A percentile compares a stretch with the other conserved stretches of the same genome.
phyloP scores from a whole-genome alignment of 768 basidiomycete species.

The Agrocybe chaxingu region DNA sequence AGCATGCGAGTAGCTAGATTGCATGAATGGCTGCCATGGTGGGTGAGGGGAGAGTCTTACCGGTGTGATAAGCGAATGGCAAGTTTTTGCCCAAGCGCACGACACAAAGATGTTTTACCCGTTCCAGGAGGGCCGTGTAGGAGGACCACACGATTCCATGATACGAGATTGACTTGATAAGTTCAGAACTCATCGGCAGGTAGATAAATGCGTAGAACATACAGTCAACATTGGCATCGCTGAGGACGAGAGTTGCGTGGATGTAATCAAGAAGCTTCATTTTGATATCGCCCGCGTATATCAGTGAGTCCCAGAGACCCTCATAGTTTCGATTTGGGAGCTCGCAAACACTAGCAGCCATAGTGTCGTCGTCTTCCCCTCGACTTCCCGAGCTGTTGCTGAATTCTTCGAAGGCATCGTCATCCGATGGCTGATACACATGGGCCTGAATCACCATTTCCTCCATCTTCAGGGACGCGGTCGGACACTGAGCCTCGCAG shows the following conservation, averaged over 20 bases:
- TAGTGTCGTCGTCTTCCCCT: slow-evolving; percentile 71
- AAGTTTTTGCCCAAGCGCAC: slow-evolving; percentile 93
- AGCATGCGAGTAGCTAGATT: slow-evolving; percentile 72
- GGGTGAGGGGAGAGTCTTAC: slow-evolving; percentile 33
- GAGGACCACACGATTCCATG: slow-evolving; percentile 94
- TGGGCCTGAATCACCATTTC: slow-evolving; percentile 75
- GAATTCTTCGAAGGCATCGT: slow-evolving; percentile 72
- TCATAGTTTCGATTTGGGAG: slow-evolving; percentile 83
- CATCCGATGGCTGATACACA: slow-evolving; percentile 78
- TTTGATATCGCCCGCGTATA: slow-evolving; percentile 85
- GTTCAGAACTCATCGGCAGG: slow-evolving; percentile 2
- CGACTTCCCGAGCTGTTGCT: slow-evolving; percentile 48
- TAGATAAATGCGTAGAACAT: slow-evolving; percentile 24
- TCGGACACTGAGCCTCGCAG: slow-evolving; percentile 67
- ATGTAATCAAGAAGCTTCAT: slow-evolving; percentile 89
- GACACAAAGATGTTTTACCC: slow-evolving; percentile 93
- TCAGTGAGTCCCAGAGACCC: slow-evolving; percentile 89
- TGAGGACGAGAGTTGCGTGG: slow-evolving; percentile 89
- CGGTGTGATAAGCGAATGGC: slow-evolving; percentile 85
- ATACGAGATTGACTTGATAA: slow-evolving; percentile 77
- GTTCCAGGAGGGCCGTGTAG: slow-evolving; percentile 97
- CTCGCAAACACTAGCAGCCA: slow-evolving; percentile 88
- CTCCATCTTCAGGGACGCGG: slow-evolving; percentile 46
- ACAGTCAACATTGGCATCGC: slow-evolving; percentile 86
- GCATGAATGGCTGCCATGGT: not conserved